Conservation (phyloP, 768 basidiomycete species). For the Boletus sp. region DNA sequence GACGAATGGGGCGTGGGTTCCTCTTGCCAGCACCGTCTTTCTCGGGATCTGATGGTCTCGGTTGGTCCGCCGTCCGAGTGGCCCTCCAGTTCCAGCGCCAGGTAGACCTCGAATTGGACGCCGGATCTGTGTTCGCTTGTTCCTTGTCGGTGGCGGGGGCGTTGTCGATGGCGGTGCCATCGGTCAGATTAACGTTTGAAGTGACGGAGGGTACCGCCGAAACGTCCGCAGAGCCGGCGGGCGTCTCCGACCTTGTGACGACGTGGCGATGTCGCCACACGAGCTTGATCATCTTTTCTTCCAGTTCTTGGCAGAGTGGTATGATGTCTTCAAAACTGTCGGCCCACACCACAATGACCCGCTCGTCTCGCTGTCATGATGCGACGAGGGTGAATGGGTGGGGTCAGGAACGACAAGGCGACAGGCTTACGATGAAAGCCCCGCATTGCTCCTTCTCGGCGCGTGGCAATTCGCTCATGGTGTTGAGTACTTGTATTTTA, state of each 20-base stretch:
- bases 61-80: slow-evolving; percentile 25
- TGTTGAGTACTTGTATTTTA: slow-evolving; percentile 81
- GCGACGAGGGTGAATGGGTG: not conserved
- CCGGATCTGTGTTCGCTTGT: not conserved
- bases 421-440: slow-evolving; percentile 70
- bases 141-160: slow-evolving; percentile 22
- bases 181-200: slow-evolving; percentile 53
- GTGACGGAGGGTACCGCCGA: slow-evolving; percentile 44
- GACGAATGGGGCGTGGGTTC: slow-evolving; percentile 46
- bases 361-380: slow-evolving; percentile 65
- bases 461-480: slow-evolving; percentile 59
- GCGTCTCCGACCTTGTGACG: slow-evolving; percentile 10
- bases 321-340: slow-evolving; percentile 80
- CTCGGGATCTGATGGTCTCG: slow-evolving; percentile 39
- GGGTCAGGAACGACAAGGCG: not conserved
- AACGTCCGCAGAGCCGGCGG: slow-evolving; percentile 28
- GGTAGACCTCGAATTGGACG: slow-evolving; percentile 1
- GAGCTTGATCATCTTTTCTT: slow-evolving; percentile 75
- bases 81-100: slow-evolving; percentile 47
- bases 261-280: slow-evolving; percentile 59
- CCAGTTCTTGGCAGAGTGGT: slow-evolving; percentile 63
- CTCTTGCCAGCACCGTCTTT: slow-evolving; percentile 39
- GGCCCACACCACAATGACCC: slow-evolving; percentile 78
- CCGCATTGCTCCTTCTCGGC: slow-evolving; percentile 91
- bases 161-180: slow-evolving; percentile 31